phyloP scores from a whole-genome alignment of 768 basidiomycete species.

The Guyanaporus albipodus region DNA sequence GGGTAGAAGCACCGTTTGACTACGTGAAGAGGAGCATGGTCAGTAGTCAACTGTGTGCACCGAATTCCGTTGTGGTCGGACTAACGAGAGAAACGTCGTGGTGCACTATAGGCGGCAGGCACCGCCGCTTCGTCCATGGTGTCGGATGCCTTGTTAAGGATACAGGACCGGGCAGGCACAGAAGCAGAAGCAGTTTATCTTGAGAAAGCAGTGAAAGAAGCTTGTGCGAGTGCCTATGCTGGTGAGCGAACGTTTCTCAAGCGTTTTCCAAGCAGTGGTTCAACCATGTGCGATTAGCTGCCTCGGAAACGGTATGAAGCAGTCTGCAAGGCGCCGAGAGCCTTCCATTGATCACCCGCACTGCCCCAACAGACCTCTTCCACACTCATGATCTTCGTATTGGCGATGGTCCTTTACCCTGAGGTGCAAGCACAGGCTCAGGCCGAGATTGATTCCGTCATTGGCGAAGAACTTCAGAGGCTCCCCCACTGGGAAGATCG shows the following conservation, averaged over 20 bases:
- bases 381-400: slow-evolving; percentile 17
- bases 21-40: slow-evolving; percentile 22
- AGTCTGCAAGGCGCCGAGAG: not conserved
- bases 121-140: slow-evolving; percentile 24
- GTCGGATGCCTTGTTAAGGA: slow-evolving; percentile 16
- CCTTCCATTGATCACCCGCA: slow-evolving; percentile 9
- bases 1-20: slow-evolving; percentile 23
- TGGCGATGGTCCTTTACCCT: slow-evolving; percentile 26
- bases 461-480: slow-evolving; percentile 17
- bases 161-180: slow-evolving; percentile 1
- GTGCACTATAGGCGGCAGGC: slow-evolving; percentile 13
- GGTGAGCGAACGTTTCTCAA: slow-evolving; percentile 5
- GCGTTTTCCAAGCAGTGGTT: slow-evolving; percentile 7
- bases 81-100: not conserved
- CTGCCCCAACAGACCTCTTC: slow-evolving; percentile 18
- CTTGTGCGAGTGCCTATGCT: slow-evolving; percentile 19
- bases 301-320: slow-evolving; percentile 20
- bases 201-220: slow-evolving; percentile 22
- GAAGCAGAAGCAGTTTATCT: slow-evolving; percentile 10
- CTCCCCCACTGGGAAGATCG: slow-evolving; percentile 21
- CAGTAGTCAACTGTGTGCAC: not conserved
- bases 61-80: not conserved
- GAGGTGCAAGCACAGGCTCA: slow-evolving; percentile 21
- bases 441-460: slow-evolving; percentile 17
- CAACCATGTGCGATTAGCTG: slow-evolving; percentile 10